phyloP scores from a whole-genome alignment of 2,329 filamentous ascomycete species.

The Celoporthe dispersa region DNA sequence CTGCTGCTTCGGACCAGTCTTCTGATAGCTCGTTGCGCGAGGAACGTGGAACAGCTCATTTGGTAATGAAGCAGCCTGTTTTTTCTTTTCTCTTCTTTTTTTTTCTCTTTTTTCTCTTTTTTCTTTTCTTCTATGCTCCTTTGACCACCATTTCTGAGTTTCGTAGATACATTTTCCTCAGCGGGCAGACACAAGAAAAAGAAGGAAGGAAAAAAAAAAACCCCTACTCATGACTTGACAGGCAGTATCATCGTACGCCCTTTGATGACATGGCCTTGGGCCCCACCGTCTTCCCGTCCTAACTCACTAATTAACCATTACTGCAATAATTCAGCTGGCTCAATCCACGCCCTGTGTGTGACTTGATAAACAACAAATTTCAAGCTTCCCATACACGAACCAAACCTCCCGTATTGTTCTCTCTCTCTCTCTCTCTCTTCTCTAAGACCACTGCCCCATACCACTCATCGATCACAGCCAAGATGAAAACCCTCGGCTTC shows the following conservation, averaged over 20 bases:
- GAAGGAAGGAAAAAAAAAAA: not conserved
- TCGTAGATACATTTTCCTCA: not conserved
- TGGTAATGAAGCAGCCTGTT: no score
- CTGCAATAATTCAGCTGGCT: not conserved
- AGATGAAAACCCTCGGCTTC: slow-evolving; percentile 32
- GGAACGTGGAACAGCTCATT: no score
- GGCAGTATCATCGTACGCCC: not conserved
- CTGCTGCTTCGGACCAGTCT: no score
- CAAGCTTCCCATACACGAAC: not conserved
- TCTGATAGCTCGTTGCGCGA: no score
- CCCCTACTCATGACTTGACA: no score
- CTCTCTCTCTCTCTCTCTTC: no score
- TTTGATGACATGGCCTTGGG: not conserved
- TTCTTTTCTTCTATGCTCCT: no score
- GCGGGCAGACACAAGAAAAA: not conserved
- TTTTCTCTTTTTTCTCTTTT: no score
- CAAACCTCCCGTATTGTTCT: not conserved
- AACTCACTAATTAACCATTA: no score
- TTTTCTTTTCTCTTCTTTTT: no score
- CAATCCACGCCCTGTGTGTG: not conserved
- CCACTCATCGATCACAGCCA: not conserved
- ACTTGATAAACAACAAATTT: not conserved
- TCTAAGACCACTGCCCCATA: no score
- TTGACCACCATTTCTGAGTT: no score
- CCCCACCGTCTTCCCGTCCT: not conserved